These are phyloP conservation scores for Phylloporus arenicola DNA, from an alignment of 768 basidiomycete genomes.

Conservation along the genomic window DNA sequence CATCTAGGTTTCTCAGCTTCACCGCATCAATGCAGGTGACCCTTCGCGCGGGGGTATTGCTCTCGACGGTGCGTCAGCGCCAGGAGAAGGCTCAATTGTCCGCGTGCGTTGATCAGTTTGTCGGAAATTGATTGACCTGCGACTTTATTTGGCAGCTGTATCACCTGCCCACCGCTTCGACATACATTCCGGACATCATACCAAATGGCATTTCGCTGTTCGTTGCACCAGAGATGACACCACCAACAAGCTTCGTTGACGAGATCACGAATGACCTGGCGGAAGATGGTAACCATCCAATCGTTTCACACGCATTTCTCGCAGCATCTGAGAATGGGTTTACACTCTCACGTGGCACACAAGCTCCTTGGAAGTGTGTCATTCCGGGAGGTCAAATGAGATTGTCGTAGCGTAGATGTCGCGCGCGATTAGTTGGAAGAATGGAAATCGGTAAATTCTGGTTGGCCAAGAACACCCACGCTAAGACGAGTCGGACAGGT, in stretches of 20 bases:
- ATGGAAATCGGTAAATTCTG: conserved; percentile 23
- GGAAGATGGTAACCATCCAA: not conserved
- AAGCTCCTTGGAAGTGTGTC: conserved; percentile 39
- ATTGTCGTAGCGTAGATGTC: conserved; percentile 36
- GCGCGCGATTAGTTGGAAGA: conserved; percentile 19
- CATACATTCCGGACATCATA: conserved; percentile 3
- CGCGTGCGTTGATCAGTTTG: conserved; percentile 35
- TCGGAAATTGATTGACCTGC: not conserved
- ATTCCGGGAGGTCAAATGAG: conserved; percentile 31
- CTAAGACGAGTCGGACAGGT: conserved; percentile 1
- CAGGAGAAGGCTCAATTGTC: conserved; percentile 44
- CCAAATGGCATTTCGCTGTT: conserved; percentile 20
- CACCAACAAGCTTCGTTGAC: not conserved
- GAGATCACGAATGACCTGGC: not conserved
- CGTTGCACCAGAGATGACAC: conserved; percentile 18
- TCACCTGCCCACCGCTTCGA: conserved; percentile 28
- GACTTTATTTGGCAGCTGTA: conserved; percentile 35
- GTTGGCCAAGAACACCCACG: conserved; percentile 30
- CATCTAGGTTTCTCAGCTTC: conserved; percentile 41
- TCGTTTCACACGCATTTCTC: conserved; percentile 31
- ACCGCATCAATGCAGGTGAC: conserved; percentile 63
- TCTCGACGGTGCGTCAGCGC: conserved; percentile 49
- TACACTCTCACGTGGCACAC: conserved; percentile 28
- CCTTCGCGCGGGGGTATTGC: conserved; percentile 66
- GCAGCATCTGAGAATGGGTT: conserved; percentile 54